These are phyloP conservation scores for Cucurbitaria berberidis DNA, from an alignment of 2,329 filamentous ascomycete genomes.

Conservation along the genomic window DNA sequence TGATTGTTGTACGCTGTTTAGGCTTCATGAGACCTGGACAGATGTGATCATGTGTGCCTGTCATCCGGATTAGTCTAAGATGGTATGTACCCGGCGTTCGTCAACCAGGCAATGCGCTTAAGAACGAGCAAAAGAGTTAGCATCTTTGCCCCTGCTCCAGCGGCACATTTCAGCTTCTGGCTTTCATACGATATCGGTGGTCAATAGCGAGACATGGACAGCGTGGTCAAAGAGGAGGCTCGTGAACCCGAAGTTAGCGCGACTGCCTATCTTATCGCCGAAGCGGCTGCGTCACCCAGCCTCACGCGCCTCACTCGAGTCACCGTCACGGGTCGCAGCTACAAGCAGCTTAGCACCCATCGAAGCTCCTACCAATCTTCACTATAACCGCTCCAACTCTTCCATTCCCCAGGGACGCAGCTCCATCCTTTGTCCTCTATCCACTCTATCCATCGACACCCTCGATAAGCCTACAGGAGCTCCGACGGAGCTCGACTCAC, in stretches of 20 bases:
- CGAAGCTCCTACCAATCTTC: conserved; percentile 6
- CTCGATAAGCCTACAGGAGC: conserved; percentile 13
- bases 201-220: too few relatives aligned
- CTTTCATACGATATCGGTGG: neutral
- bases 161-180: neutral
- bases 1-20: too few relatives aligned
- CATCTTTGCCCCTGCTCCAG: neutral
- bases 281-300: conserved; percentile 33
- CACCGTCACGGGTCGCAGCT: conserved; percentile 34
- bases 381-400: conserved; percentile 4
- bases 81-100: neutral
- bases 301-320: conserved; percentile 36
- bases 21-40: neutral
- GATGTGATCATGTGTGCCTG: conserved; percentile 11
- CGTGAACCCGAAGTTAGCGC: conserved; percentile 11
- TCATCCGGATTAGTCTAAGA: conserved; percentile 13
- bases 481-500: conserved; percentile 14
- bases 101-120: neutral
- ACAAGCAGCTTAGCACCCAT: conserved; percentile 27
- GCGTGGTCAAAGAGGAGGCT: too few relatives aligned
- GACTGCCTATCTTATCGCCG: conserved; percentile 30
- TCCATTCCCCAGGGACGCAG: conserved; percentile 8
- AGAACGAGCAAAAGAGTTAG: neutral
- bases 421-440: conserved; percentile 15
- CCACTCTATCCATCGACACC: neutral